Conservation (phyloP, 139 green algal genomes). For the Choricystis sp. region DNA sequence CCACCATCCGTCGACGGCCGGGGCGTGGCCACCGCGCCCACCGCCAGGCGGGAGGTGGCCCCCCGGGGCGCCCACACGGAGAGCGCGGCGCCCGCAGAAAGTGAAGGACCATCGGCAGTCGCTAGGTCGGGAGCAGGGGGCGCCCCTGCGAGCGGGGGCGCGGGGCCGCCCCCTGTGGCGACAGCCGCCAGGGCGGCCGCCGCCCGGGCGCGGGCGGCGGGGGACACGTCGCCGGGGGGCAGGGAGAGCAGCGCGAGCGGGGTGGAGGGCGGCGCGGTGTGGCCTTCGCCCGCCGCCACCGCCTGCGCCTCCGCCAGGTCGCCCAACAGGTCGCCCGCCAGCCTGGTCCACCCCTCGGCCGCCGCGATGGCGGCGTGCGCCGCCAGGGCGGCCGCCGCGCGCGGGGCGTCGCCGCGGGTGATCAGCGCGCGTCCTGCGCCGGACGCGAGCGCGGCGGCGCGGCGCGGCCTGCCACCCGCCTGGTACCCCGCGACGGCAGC, state of each 20-base stretch:
- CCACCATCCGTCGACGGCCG: background rate
- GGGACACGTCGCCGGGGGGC: background rate
- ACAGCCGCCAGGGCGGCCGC: background rate
- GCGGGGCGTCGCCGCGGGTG: background rate
- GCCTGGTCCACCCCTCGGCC: background rate
- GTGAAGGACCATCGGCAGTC: too few species aligned
- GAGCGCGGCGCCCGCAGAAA: too few species aligned
- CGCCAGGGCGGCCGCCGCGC: background rate
- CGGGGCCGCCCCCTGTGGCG: too few species aligned
- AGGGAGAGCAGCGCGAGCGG: background rate
- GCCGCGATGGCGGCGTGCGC: background rate
- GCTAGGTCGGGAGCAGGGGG: background rate
- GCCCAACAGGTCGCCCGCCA: background rate
- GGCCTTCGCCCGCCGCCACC: too few species aligned
- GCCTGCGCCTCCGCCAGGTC: too few species aligned
- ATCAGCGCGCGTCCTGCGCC: background rate
- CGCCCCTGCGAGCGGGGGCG: background rate
- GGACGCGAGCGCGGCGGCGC: background rate
- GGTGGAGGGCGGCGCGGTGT: too few species aligned
- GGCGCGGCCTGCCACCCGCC: too few species aligned
- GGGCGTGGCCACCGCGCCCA: background rate
- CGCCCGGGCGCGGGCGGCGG: too few species aligned
- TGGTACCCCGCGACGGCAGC: background rate
- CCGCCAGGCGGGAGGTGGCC: background rate
- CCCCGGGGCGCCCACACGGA: too few species aligned